phyloP scores from a whole-genome alignment of 495 filamentous ascomycete species.

The Gamarada debralockiae region DNA sequence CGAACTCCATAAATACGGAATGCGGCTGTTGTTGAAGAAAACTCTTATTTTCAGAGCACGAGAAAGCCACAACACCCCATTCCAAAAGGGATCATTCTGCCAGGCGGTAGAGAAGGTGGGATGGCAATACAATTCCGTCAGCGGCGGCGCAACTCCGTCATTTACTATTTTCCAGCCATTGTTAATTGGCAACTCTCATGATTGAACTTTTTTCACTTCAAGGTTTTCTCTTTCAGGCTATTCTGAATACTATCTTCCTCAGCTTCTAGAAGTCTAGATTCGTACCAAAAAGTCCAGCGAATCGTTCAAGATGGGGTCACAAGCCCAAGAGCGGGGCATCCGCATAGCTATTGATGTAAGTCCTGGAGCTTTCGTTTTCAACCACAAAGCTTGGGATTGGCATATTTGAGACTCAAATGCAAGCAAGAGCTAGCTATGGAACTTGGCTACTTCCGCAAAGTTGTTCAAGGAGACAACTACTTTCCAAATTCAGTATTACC shows the following conservation, averaged over 20 bases:
- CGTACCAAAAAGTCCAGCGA: neutral
- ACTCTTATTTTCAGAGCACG: too few species aligned
- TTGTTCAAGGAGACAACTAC: too few species aligned
- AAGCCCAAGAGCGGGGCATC: slow-evolving; percentile 33
- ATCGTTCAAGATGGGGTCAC: slow-evolving; percentile 15
- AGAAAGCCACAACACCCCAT: too few species aligned
- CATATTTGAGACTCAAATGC: too few species aligned
- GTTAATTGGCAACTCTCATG: neutral
- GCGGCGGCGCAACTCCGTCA: slow-evolving; percentile 2
- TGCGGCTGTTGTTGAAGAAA: too few species aligned
- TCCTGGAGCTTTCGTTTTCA: neutral
- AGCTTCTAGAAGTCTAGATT: too few species aligned
- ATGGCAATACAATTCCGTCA: neutral
- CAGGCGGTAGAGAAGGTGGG: neutral
- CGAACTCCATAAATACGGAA: too few species aligned
- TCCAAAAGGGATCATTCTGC: slow-evolving; percentile 1
- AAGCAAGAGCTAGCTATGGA: neutral
- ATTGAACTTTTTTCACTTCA: neutral
- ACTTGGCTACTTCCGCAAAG: neutral
- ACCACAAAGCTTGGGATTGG: neutral
- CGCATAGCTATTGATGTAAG: slow-evolving; percentile 55
- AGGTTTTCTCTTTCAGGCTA: neutral
- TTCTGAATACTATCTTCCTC: too few species aligned
- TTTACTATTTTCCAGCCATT: neutral
- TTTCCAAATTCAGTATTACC: too few species aligned